phyloP scores from a whole-genome alignment of 192 early-diverging fungal genomes.

The Mortierella hygrophila region DNA sequence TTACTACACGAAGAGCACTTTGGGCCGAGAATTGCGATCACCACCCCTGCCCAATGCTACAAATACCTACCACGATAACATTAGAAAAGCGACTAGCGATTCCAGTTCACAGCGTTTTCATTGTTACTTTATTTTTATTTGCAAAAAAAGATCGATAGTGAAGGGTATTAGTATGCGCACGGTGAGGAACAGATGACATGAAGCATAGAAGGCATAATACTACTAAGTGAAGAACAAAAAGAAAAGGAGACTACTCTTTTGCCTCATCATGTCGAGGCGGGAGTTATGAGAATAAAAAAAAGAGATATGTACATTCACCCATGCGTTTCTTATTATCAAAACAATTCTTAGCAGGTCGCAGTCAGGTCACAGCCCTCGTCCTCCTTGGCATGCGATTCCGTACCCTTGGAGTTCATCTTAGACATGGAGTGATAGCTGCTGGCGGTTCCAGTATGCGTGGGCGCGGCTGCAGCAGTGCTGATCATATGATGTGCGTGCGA shows the following conservation, averaged over 20 bases:
- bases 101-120: background rate
- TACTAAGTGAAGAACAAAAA: background rate
- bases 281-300: background rate
- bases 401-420: background rate
- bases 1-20: no score
- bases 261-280: background rate
- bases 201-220: background rate
- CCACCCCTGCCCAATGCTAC: no score
- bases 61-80: no score
- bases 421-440: background rate
- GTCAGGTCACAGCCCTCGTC: slow-evolving; percentile 35
- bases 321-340: background rate
- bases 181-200: background rate
- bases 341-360: slow-evolving; percentile 6
- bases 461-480: slow-evolving; percentile 13
- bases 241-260: background rate
- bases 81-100: background rate
- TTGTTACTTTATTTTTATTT: background rate
- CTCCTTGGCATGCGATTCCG: slow-evolving; percentile 14
- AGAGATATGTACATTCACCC: background rate
- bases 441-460: no score
- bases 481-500: slow-evolving; percentile 3
- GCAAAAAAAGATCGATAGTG: background rate
- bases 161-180: background rate
- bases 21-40: no score